Evolutionary conservation across 1,139 yeast species (phyloP), one percentile per base, ranked within the genome.

Genomic region (Oligophagozyma castellii): DNA sequence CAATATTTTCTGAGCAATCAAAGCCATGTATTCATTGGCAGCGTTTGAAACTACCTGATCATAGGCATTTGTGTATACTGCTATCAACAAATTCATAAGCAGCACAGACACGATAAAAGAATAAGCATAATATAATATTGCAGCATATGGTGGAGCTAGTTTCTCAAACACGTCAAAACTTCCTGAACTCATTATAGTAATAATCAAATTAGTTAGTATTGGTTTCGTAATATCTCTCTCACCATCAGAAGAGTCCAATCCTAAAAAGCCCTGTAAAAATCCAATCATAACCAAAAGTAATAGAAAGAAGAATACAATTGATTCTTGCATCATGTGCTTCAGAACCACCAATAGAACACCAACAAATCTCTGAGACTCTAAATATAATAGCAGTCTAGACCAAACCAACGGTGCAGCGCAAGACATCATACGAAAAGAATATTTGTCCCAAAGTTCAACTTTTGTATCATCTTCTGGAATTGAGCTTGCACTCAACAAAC

Each of bases 311-410:
- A 83, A 83, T 23, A 81, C 65, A 16, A 80, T 53, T 2, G 89
- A 75, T 51, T 83, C 95, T 43, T 76, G 73, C 81, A 83, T 75
- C 80, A 83, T 77, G 35, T 77, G 76, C 44, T 79, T 79, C 33
- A 80, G 60, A 3, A 83, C 89, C 23, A 83, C 89, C 40, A 83
- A 67, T 83, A 81, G 77, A 3, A 86, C 84, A 24, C 95, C 95
- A 30, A 81, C 83, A 52, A 83, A 81, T 43, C 71, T 67, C 40
- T 76, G 73, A 3, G 89, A 77, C 50, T 83, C 95, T 45, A 81
- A 64, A 53, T 65, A 81, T 26, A 83, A 61, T 32, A 83, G 58
- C 34, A 83, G 57, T 34, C 95, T 63, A 4, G 80, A 69, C 93
- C 94, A 83, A 67, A 83, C 75, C 40, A 83, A 61, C 2, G 95